Base-by-base conservation (phyloP, 805 yeast genomes). In the Candida patagonica region DNA sequence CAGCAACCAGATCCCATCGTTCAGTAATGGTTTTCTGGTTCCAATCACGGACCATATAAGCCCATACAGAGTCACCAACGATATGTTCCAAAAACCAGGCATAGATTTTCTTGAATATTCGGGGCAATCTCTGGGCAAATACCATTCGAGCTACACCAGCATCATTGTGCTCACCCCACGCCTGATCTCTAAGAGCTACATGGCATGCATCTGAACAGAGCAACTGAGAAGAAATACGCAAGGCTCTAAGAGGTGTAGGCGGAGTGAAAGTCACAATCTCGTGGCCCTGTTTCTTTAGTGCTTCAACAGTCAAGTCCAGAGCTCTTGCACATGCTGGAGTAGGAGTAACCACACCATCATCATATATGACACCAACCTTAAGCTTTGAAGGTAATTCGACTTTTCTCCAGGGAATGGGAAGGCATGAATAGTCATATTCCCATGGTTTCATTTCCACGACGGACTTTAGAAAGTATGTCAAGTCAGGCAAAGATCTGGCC, bases 211-310 rank as follows among this genome's bases (percentile, higher is more conserved):
- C 69, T 6, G 62, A 58, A 26, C 49, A 43, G 26, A 64, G 53
- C 34, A 65, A 46, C 43, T 60, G 67, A 35, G 68, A 52, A 43
- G 70, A 83, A 34, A 78, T 68, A 3, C 80, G 78, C 44, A 70
- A 71, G 17, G 80, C 80, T 49, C 73, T 68, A 37, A 74, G 56
- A 2, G 76, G 73, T 38, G 66, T 70, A 25, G 82, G 74, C 3
- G 71, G 59, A 5, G 51, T 54, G 59, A 68, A 69, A 17, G 61
- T 66, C 7, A 69, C 63, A 19, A 69, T 60, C 37, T 65, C 67
- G 46, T 68, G 73, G 38, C 78, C 78, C 42, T 65, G 63, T 35
- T 54, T 60, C 39, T 51, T 43, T 36, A 66, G 53, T n/a, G 69
- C 66, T 9, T 62, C 70, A 5, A 57, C 62, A 9, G 64, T 54